Evolutionary conservation across 495 filamentous ascomycete genomes (phyloP).

Genomic region (Pseudomonodictys pantanalensis): DNA sequence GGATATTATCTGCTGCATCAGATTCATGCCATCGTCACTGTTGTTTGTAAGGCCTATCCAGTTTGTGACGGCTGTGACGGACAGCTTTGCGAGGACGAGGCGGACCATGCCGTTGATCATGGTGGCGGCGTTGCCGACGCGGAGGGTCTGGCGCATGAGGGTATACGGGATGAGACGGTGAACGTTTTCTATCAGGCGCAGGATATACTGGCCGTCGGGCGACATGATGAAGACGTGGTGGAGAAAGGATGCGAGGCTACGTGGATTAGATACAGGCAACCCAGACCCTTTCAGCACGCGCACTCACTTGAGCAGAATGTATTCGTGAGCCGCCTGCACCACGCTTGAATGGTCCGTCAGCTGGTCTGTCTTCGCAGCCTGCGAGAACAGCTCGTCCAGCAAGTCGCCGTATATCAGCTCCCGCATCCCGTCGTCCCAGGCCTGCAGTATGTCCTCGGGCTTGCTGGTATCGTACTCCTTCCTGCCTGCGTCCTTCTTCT

Average conservation of each 20-base stretch:
- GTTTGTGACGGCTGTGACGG: conserved; percentile 59
- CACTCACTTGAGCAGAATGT: conserved; percentile 54
- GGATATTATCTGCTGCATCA: conserved; percentile 65
- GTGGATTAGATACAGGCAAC: neutral
- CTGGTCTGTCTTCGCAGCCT: conserved; percentile 51
- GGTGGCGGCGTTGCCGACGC: conserved; percentile 63
- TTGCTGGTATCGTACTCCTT: conserved; percentile 53
- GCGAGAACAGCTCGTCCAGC: conserved; percentile 56
- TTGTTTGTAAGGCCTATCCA: conserved; percentile 60
- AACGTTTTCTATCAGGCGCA: conserved; percentile 55
- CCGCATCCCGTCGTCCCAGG: conserved; percentile 57
- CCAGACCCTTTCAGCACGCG: neutral
- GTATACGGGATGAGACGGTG: conserved; percentile 61
- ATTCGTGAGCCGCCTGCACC: conserved; percentile 57
- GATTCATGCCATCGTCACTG: conserved; percentile 65
- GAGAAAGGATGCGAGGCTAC: conserved; percentile 59
- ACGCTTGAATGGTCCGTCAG: conserved; percentile 55
- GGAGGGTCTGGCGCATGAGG: conserved; percentile 59
- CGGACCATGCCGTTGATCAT: conserved; percentile 65
- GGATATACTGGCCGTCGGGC: conserved; percentile 60
- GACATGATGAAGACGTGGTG: conserved; percentile 62
- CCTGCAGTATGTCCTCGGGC: conserved; percentile 51
- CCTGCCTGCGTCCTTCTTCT: conserved; percentile 32
- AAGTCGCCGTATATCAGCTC: conserved; percentile 58
- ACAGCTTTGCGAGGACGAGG: conserved; percentile 63